These are phyloP conservation scores for Neurospora sp. DNA, from an alignment of 495 filamentous ascomycete species.

Conservation along the genomic window DNA sequence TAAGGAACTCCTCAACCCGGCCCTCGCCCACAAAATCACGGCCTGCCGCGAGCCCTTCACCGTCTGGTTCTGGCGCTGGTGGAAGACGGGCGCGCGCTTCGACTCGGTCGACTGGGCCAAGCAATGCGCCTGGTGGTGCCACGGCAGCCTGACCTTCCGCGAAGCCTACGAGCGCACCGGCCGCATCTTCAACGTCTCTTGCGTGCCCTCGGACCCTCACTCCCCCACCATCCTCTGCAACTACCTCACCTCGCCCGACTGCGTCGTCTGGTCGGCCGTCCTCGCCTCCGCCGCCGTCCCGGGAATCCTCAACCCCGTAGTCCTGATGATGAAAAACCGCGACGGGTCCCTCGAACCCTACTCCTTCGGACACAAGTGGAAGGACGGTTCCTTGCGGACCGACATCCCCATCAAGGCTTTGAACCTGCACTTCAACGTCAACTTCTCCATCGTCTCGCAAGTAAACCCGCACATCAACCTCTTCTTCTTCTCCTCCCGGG, in stretches of 20 bases:
- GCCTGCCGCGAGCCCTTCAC: slow-evolving; percentile 71
- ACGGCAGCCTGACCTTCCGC: slow-evolving; percentile 83
- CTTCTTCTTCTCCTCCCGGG: slow-evolving; percentile 94
- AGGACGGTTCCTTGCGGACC: slow-evolving; percentile 85
- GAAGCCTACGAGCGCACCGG: slow-evolving; percentile 94
- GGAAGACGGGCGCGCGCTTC: slow-evolving; percentile 84
- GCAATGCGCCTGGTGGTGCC: slow-evolving; percentile 75
- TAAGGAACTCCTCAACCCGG: slow-evolving; percentile 72
- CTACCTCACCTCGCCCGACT: slow-evolving; percentile 89
- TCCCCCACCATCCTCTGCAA: slow-evolving; percentile 85
- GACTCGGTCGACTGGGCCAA: slow-evolving; percentile 88
- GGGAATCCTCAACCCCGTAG: slow-evolving; percentile 90
- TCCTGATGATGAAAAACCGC: slow-evolving; percentile 85
- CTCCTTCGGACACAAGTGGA: slow-evolving; percentile 96
- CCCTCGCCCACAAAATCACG: slow-evolving; percentile 71
- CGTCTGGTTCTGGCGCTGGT: slow-evolving; percentile 77
- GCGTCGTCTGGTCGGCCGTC: slow-evolving; percentile 96
- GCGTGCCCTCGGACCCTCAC: slow-evolving; percentile 94
- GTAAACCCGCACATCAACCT: slow-evolving; percentile 97
- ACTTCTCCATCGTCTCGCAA: slow-evolving; percentile 91
- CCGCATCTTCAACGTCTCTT: slow-evolving; percentile 88
- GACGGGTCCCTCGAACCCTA: slow-evolving; percentile 64
- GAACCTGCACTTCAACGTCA: slow-evolving; percentile 95
- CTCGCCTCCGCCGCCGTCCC: slow-evolving; percentile 93
- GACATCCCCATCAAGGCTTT: slow-evolving; percentile 91